A percentile compares a stretch with the other conserved stretches of the same genome.
Evolutionary conservation across 768 basidiomycete genomes (phyloP).

Genomic region (Phaeotremella fagi): DNA sequence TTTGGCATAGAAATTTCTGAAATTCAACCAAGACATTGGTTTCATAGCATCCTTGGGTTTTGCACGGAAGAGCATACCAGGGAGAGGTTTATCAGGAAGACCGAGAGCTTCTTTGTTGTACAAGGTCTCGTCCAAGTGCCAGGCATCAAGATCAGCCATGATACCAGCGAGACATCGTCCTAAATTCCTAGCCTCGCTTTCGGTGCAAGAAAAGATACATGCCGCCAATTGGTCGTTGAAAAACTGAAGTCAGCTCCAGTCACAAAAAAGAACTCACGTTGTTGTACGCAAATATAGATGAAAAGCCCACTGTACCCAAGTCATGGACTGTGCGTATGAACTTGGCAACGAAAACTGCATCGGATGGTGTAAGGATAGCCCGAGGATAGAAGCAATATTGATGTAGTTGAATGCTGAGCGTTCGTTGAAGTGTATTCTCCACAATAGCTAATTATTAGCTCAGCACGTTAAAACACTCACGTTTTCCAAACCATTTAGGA

Average conservation of each 20-base stretch:
- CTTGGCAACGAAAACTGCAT: constrained; percentile 88
- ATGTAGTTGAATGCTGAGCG: constrained; percentile 50
- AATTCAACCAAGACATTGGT: constrained; percentile 61
- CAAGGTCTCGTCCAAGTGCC: constrained; percentile 65
- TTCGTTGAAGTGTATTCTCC: constrained; percentile 20
- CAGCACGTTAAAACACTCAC: constrained; percentile 15
- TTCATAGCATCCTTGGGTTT: constrained; percentile 51
- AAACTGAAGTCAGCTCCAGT: constrained; percentile 54
- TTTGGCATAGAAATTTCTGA: constrained; percentile 68
- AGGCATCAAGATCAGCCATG: constrained; percentile 69
- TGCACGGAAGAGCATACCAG: constrained; percentile 58
- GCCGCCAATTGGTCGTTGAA: constrained; percentile 78
- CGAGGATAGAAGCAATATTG: constrained; percentile 89
- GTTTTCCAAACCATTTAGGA: constrained; percentile 39
- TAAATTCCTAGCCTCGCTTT: constrained; percentile 95
- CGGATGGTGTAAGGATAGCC: constrained; percentile 88
- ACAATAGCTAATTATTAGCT: constrained; percentile 14
- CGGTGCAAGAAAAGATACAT: constrained; percentile 86
- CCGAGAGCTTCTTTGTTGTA: constrained; percentile 59
- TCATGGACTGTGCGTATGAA: constrained; percentile 83
- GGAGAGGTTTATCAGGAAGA: constrained; percentile 64
- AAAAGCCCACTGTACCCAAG: constrained; percentile 83
- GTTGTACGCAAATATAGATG: constrained; percentile 78
- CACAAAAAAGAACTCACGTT: constrained; percentile 54
- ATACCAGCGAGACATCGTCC: constrained; percentile 83